Evolutionary conservation across 371 early-diverging fungal species (phyloP).

Genomic region (Mortierella sp.): DNA sequence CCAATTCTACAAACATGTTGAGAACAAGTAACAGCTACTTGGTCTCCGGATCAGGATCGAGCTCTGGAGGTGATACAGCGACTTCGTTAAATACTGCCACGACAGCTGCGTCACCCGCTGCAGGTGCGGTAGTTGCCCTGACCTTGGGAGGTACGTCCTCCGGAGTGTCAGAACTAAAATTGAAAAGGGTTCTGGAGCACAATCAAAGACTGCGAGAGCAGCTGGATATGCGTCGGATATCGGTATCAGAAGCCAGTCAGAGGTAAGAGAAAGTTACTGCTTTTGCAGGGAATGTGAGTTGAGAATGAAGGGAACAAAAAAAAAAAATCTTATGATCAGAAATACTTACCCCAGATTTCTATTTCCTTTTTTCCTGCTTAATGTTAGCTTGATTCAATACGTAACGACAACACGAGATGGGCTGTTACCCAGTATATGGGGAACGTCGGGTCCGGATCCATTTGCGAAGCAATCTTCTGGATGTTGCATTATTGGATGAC

Average conservation of each 20-base stretch:
- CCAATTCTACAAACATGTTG: too few relatives aligned
- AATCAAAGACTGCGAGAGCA: constrained; percentile 81
- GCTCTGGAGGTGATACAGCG: too few relatives aligned
- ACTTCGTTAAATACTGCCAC: too few relatives aligned
- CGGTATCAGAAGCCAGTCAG: constrained; percentile 82
- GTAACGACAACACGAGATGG: constrained; percentile 72
- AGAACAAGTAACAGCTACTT: too few relatives aligned
- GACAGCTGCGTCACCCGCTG: background rate
- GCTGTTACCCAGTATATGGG: constrained; percentile 86
- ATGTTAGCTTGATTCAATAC: constrained; percentile 68
- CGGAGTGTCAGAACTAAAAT: constrained; percentile 73
- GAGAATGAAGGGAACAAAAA: background rate
- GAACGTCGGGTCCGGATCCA: constrained; percentile 49
- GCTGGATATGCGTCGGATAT: constrained; percentile 80
- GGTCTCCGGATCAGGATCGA: too few relatives aligned
- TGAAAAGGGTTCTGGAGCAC: constrained; percentile 78
- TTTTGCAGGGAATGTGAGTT: background rate
- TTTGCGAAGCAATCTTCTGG: constrained; percentile 32
- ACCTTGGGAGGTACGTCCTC: background rate
- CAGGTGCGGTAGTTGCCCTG: background rate
- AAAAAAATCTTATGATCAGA: too few relatives aligned
- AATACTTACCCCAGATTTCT: too few relatives aligned
- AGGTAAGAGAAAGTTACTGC: constrained; percentile 51
- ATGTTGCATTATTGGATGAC: constrained; percentile 33
- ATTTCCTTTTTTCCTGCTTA: too few relatives aligned